Evolutionary conservation across 202 grass and related monocot genomes (phyloP), one percentile per base, ranked within the genome.

Genomic region (Zoysia matrella): DNA sequence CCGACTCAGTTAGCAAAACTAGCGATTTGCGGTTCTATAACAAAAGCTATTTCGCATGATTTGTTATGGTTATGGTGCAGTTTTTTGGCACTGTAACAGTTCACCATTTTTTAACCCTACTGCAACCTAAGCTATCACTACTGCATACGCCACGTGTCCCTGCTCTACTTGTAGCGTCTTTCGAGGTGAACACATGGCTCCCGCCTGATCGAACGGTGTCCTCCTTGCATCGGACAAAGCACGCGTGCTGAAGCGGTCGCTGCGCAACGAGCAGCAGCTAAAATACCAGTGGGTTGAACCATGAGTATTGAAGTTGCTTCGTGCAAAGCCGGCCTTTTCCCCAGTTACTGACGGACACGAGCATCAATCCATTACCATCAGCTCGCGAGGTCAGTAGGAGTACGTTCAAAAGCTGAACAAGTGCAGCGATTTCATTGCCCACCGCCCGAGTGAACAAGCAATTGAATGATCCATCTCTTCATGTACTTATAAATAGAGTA

Each of bases 381-480:
- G 69, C 11, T 44, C 15, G 53, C 10, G 47, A 15, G 47, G 7
- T 63, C 49, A 8, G n/a, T 64, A 14, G 66, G 7, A 15, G 77
- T 39, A 80, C 77, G 42, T 11, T 44, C 16, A 39, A 80, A 80
- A 70, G 66, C 65, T 80, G 42, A 36, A n/a, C 16, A 60, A 36
- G 65, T 46, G 16, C 15, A 66, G 16, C 8, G 44, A 44, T 71
- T 85, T 84, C 71, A 81, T 80, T 85, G 8, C 51, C 77, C 82
- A 85, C 87, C 82, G 77, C 51, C 72, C 58, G 40, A 72, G 79
- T 58, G 60, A 54, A 47, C 60, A 78, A 54, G 36, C 76, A 44
- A 71, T 81, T 71, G 69, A 86, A 86, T 86, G 83, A 43, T 48
- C 60, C 1, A 40, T 42, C 30, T n/a, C 55, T 52, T 22, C 69